phyloP scores from a whole-genome alignment of 371 early-diverging fungal species.

The Rhizopus delemar region DNA sequence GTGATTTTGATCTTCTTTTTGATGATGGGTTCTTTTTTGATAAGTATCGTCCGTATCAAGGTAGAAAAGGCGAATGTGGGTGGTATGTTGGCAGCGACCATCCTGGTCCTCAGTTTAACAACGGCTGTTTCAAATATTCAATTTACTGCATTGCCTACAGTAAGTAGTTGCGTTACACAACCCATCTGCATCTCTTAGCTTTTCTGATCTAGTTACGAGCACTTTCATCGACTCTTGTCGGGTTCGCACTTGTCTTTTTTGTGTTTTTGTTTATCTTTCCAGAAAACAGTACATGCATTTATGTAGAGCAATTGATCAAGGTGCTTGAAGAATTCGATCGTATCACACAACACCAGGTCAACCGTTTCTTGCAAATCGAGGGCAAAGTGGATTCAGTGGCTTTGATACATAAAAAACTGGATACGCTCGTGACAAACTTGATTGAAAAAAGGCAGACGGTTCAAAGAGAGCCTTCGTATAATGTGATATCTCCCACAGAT shows the following conservation, averaged over 20 bases:
- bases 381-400: constrained; percentile 27
- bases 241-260: constrained; percentile 32
- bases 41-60: constrained; percentile 43
- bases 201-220: constrained; percentile 19
- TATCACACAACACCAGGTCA: constrained; percentile 33
- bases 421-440: constrained; percentile 23
- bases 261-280: constrained; percentile 37
- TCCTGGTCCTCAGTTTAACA: constrained; percentile 44
- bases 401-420: constrained; percentile 27
- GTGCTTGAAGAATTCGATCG: constrained; percentile 34
- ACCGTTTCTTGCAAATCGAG: constrained; percentile 24
- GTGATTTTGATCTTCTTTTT: constrained; percentile 35
- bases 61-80: constrained; percentile 52
- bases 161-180: constrained; percentile 9
- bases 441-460: constrained; percentile 39
- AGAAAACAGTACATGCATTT: constrained; percentile 43
- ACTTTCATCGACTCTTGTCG: constrained; percentile 29
- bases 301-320: constrained; percentile 38
- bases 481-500: constrained; percentile 40
- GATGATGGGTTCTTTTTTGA: constrained; percentile 35
- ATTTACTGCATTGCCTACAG: constrained; percentile 33
- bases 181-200: background rate
- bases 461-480: constrained; percentile 40
- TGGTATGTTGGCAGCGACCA: constrained; percentile 50
- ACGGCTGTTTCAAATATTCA: constrained; percentile 29